Base-by-base conservation (phyloP, 306 rosid species). In the Prunus mongolica region DNA sequence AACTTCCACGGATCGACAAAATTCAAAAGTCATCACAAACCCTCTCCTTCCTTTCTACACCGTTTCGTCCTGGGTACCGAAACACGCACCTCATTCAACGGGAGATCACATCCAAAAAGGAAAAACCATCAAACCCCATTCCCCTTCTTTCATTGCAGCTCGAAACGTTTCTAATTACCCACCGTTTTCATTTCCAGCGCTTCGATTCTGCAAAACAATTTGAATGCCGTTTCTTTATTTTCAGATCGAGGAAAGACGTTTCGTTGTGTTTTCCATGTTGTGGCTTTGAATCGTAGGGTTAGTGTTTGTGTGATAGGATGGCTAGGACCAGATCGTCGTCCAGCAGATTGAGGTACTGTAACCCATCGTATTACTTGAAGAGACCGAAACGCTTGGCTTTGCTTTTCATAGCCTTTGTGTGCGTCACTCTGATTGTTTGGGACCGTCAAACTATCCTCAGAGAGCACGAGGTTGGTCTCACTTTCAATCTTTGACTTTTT, bases 361-460 rank as follows among this genome's bases (percentile, higher is more conserved):
- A 95, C 56, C 97, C 97, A 3, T 79, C 91, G 61, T 92, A 95
- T 82, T 95, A 95, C 75, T 88, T 95, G 27, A 92, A 90, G 90
- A 84, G 99, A 16, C 99, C 99, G 18, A 88, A 90, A 81, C 92
- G 97, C 55, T 65, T 92, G 68, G 97, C 99, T 74, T 65, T 95
- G 84, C 93, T 95, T n/a, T 84, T 95, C 89, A 86, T 95, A 18
- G 86, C 83, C 16, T 95, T 92, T 41, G 96, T 88, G 57, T 87
- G 81, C n/a, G 87, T 68, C 49, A 71, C 84, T 78, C 78, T 95
- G 38, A 3, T 95, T 60, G 86, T 95, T 8, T 95, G 99, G 99
- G 99, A 95, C 72, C 99, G 97, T 61, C 99, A 95, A 78, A 95
- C 90, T 63, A 81, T 95, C 20, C 81, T 90, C 86, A 79, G 87